Evolutionary conservation across 2,329 filamentous ascomycete genomes (phyloP).

Genomic region (Verticillium alfalfae): DNA sequence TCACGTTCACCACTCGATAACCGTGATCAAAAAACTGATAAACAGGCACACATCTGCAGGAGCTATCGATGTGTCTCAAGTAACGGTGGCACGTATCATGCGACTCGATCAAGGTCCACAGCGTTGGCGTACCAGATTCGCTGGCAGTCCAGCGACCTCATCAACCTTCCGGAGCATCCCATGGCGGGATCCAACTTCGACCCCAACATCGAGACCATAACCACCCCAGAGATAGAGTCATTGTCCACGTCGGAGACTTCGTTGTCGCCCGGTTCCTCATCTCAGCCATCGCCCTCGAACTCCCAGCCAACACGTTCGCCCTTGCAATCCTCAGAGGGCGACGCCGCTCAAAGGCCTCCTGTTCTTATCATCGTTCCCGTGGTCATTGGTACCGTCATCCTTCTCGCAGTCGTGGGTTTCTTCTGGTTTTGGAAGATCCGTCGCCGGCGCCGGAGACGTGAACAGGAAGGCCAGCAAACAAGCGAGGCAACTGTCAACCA

Average conservation of each 20-base stretch:
- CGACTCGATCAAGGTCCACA: too few relatives aligned
- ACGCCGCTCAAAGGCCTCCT: too few relatives aligned
- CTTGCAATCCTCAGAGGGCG: too few relatives aligned
- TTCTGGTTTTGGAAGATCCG: not conserved
- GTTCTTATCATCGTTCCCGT: too few relatives aligned
- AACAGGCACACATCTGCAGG: not conserved
- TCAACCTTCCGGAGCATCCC: not conserved
- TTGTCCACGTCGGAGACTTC: not conserved
- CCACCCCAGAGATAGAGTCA: not conserved
- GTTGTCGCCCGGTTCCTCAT: too few relatives aligned
- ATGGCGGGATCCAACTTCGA: not conserved
- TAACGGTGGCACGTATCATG: too few relatives aligned
- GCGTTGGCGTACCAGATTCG: not conserved
- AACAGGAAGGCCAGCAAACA: too few relatives aligned
- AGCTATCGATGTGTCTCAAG: not conserved
- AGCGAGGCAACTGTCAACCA: too few relatives aligned
- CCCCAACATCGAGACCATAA: not conserved
- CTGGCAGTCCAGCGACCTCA: not conserved
- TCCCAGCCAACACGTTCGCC: too few relatives aligned
- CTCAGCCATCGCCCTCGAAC: too few relatives aligned
- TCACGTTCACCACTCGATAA: not conserved
- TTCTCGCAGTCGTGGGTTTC: too few relatives aligned
- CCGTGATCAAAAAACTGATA: not conserved
- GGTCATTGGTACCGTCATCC: too few relatives aligned
- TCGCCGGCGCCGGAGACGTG: not conserved